Evolutionary conservation across 2,329 filamentous ascomycete species (phyloP).

Genomic region (Apiospora rasikravindrae): DNA sequence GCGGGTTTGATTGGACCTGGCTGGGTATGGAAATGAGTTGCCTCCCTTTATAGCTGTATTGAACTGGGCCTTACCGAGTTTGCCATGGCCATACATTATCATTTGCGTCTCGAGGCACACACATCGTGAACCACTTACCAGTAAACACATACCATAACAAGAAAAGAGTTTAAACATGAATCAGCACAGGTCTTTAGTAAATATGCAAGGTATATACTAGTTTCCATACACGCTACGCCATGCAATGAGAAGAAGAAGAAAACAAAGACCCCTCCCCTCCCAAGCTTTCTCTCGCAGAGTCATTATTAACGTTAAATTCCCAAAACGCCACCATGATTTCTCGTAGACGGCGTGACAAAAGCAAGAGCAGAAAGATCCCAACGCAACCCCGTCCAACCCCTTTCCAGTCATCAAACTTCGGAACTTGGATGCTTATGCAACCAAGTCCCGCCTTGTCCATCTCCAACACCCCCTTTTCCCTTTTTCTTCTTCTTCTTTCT

Average conservation of each 20-base stretch:
- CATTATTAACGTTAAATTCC: slow-evolving; percentile 24
- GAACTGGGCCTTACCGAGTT: neutral
- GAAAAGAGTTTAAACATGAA: neutral
- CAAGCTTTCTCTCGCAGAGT: slow-evolving; percentile 19
- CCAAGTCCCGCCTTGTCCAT: neutral
- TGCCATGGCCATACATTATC: neutral
- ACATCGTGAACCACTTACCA: neutral
- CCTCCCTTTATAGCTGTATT: neutral
- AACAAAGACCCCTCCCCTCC: neutral
- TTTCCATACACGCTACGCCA: slow-evolving; percentile 28
- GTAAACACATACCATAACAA: neutral
- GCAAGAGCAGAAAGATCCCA: slow-evolving; percentile 4
- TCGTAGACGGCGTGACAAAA: slow-evolving; percentile 25
- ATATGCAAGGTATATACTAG: slow-evolving; percentile 25
- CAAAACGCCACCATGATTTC: slow-evolving; percentile 29
- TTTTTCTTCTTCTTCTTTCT: neutral
- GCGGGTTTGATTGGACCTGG: neutral
- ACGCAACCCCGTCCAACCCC: neutral
- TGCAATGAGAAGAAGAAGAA: slow-evolving; percentile 24
- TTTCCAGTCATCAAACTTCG: slow-evolving; percentile 6
- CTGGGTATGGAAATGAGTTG: neutral
- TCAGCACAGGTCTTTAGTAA: slow-evolving; percentile 1
- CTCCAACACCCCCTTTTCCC: neutral
- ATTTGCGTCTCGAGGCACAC: too few species aligned
- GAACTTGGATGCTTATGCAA: neutral